A percentile compares a stretch with the other conserved stretches of the same genome.
These are phyloP conservation scores for Trichoderma sp. DNA, from an alignment of 2,329 filamentous ascomycete species.

Conservation along the genomic window DNA sequence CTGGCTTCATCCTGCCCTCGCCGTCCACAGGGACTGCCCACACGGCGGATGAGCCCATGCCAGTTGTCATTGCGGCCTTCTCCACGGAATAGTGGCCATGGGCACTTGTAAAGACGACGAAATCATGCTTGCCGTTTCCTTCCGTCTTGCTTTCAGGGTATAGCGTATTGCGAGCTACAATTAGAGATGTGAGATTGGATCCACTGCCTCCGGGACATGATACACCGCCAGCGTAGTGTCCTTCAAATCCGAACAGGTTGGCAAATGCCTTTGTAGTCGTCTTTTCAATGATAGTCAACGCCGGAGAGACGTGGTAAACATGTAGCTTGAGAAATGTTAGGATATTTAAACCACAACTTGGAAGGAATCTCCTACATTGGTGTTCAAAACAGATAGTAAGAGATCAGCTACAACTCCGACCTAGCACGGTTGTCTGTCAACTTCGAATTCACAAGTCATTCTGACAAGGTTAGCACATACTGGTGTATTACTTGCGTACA, in stretches of 20 bases:
- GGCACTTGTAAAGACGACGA: slow-evolving; percentile 82
- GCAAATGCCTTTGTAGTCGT: slow-evolving; percentile 72
- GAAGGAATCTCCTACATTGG: slow-evolving; percentile 60
- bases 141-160: slow-evolving; percentile 73
- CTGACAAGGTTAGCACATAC: slow-evolving; percentile 39
- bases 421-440: slow-evolving; percentile 35
- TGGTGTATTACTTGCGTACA: slow-evolving; percentile 87
- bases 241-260: slow-evolving; percentile 70
- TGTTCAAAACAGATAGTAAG: slow-evolving; percentile 81
- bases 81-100: slow-evolving; percentile 95
- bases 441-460: neutral
- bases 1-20: slow-evolving; percentile 67
- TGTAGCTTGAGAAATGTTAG: slow-evolving; percentile 57
- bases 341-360: neutral
- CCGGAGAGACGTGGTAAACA: slow-evolving; percentile 91
- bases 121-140: slow-evolving; percentile 64
- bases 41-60: slow-evolving; percentile 74
- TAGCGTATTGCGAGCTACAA: slow-evolving; percentile 82
- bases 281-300: slow-evolving; percentile 84
- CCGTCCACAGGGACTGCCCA: slow-evolving; percentile 71
- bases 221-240: slow-evolving; percentile 69
- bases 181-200: slow-evolving; percentile 80
- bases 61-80: slow-evolving; percentile 89
- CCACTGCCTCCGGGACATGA: slow-evolving; percentile 79
- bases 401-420: slow-evolving; percentile 83